Conservation (phyloP, 2,329 filamentous ascomycete genomes). For the Fusarium duplospermum region DNA sequence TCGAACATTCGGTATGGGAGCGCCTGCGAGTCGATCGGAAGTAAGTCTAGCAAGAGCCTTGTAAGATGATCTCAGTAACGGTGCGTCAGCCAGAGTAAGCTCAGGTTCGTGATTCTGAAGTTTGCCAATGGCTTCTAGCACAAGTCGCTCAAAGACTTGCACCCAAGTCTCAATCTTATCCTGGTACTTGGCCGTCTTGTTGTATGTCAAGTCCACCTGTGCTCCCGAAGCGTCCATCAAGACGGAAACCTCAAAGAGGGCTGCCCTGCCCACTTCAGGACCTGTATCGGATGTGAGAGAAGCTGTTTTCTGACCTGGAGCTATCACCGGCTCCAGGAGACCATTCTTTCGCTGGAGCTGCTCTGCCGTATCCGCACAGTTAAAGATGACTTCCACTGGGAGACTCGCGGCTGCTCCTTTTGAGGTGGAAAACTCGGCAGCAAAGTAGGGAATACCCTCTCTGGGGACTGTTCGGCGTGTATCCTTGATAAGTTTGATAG, state of each 20-base stretch:
- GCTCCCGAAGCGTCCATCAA: conserved; percentile 57
- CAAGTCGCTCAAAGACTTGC: conserved; percentile 57
- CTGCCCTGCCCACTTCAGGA: conserved; percentile 58
- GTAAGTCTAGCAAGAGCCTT: conserved; percentile 59
- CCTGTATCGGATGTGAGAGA: conserved; percentile 59
- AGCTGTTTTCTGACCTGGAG: conserved; percentile 53
- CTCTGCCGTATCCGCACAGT: conserved; percentile 62
- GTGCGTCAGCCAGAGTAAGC: conserved; percentile 63
- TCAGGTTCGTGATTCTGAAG: conserved; percentile 57
- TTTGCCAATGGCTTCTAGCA: conserved; percentile 57
- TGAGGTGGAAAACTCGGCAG: conserved; percentile 54
- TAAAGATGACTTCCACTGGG: conserved; percentile 70
- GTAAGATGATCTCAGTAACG: conserved; percentile 60
- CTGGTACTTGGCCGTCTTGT: conserved; percentile 54
- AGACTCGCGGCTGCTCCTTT: conserved; percentile 51
- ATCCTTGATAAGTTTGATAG: conserved; percentile 66
- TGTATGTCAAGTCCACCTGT: conserved; percentile 60
- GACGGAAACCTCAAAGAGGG: conserved; percentile 64
- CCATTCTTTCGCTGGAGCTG: conserved; percentile 60
- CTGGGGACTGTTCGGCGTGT: conserved; percentile 56
- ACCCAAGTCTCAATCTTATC: conserved; percentile 60
- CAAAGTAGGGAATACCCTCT: conserved; percentile 63
- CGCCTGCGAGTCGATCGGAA: conserved; percentile 52
- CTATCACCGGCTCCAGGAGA: conserved; percentile 60
- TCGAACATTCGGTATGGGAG: conserved; percentile 54